These are phyloP conservation scores for Lyophyllum atratum DNA, from an alignment of 768 basidiomycete genomes.

Conservation along the genomic window DNA sequence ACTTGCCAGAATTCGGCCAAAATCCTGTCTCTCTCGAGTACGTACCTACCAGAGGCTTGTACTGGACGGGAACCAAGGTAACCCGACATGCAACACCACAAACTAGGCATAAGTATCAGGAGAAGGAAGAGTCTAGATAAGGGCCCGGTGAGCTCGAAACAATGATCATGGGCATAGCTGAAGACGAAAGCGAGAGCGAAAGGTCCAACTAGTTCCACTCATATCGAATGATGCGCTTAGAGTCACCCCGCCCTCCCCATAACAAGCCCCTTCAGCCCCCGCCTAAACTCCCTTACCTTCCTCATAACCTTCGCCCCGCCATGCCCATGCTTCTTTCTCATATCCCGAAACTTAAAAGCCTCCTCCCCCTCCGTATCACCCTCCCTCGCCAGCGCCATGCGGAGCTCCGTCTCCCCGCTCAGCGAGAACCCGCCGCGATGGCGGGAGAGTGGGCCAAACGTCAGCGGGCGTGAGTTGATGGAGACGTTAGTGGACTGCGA, in stretches of 20 bases:
- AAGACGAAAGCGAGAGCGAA: neutral
- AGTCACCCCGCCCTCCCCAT: neutral
- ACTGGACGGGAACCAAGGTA: too few relatives aligned
- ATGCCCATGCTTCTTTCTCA: conserved; percentile 9
- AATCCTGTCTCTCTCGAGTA: too few relatives aligned
- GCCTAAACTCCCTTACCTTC: conserved; percentile 14
- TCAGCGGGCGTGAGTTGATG: conserved; percentile 11
- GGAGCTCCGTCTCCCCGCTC: conserved; percentile 60
- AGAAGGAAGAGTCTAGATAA: too few relatives aligned
- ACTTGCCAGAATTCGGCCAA: too few relatives aligned
- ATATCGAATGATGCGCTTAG: neutral
- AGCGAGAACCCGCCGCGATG: conserved; percentile 48
- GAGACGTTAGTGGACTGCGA: neutral
- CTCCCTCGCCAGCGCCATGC: conserved; percentile 52
- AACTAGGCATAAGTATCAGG: too few relatives aligned
- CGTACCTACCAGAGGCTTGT: too few relatives aligned
- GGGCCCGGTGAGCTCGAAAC: too few relatives aligned
- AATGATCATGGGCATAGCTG: too few relatives aligned
- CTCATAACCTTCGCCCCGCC: conserved; percentile 7
- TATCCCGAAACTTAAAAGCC: conserved; percentile 21
- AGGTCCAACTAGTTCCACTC: neutral
- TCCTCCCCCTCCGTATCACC: conserved; percentile 21
- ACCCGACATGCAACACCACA: too few relatives aligned
- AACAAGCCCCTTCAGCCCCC: conserved; percentile 32
- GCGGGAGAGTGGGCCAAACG: conserved; percentile 27